Conservation (phyloP, 768 basidiomycete species). For the Russula olivacea region DNA sequence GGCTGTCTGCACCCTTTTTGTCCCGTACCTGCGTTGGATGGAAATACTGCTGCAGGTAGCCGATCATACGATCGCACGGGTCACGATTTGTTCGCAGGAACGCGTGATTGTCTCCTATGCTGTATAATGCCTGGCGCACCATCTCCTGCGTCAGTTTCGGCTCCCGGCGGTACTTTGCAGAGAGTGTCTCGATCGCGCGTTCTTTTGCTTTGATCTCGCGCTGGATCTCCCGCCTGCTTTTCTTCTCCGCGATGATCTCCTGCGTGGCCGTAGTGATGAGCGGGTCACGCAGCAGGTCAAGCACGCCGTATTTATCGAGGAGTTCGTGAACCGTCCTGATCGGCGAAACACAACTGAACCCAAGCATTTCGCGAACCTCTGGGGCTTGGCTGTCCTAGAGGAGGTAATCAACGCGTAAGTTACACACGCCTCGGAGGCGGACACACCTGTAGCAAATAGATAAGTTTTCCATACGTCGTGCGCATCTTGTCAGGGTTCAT, state of each 20-base stretch:
- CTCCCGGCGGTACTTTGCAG: slow-evolving; percentile 52
- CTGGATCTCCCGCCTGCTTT: slow-evolving; percentile 71
- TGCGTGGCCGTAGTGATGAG: slow-evolving; percentile 71
- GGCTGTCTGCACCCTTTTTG: slow-evolving; percentile 44
- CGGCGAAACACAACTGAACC: slow-evolving; percentile 70
- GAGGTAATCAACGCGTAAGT: slow-evolving; percentile 13
- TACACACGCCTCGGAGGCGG: not conserved
- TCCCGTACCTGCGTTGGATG: slow-evolving; percentile 66
- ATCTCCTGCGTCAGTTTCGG: slow-evolving; percentile 54
- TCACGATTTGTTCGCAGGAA: slow-evolving; percentile 83
- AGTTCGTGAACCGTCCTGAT: slow-evolving; percentile 70
- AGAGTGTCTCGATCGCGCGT: slow-evolving; percentile 72
- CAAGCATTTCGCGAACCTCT: slow-evolving; percentile 74
- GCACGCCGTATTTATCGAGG: slow-evolving; percentile 56
- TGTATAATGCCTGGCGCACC: slow-evolving; percentile 74
- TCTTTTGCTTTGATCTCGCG: slow-evolving; percentile 81
- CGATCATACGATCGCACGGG: slow-evolving; percentile 82
- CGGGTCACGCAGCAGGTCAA: slow-evolving; percentile 70
- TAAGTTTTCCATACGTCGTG: slow-evolving; percentile 79
- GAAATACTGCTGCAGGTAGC: slow-evolving; percentile 69
- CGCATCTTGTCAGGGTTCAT: slow-evolving; percentile 94
- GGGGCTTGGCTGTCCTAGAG: slow-evolving; percentile 75
- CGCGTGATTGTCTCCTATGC: slow-evolving; percentile 86
- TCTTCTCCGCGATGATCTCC: slow-evolving; percentile 70
- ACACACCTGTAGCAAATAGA: slow-evolving; percentile 73